These are phyloP conservation scores for Pichia sp. DNA, from an alignment of 1,139 yeast genomes.

Conservation along the genomic window DNA sequence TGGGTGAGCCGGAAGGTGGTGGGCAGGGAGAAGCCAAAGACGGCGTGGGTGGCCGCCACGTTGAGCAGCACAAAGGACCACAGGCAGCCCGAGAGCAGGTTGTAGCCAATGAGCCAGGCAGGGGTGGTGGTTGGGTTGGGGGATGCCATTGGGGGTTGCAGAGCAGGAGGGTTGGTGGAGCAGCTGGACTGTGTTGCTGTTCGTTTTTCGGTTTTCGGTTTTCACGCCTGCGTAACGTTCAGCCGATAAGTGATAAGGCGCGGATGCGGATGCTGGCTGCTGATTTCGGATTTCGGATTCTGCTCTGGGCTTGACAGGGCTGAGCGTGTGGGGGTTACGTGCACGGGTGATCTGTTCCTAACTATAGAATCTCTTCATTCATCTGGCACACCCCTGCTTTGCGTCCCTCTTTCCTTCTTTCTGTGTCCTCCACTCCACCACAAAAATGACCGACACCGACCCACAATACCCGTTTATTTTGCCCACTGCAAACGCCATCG, in stretches of 20 bases:
- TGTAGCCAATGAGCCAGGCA: slow-evolving; percentile 37
- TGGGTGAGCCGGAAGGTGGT: slow-evolving; percentile 55
- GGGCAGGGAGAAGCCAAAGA: slow-evolving; percentile 48
- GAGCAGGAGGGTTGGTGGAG: neutral
- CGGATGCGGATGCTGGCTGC: no score
- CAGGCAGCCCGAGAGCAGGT: slow-evolving; percentile 55
- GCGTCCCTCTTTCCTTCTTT: neutral
- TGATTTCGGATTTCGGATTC: no score
- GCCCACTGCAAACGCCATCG: slow-evolving; percentile 31
- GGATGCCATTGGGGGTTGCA: neutral
- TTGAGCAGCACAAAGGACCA: slow-evolving; percentile 59
- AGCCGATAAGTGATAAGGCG: no score
- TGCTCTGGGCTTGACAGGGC: no score
- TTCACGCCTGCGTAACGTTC: no score
- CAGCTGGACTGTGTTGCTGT: no score
- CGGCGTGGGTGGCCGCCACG: slow-evolving; percentile 34
- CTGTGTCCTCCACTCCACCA: no score
- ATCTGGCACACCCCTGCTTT: no score
- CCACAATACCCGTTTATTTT: neutral
- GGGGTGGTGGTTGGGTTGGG: neutral
- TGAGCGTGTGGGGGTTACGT: no score
- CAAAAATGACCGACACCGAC: neutral
- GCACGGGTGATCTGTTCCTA: no score
- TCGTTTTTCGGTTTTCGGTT: no score
- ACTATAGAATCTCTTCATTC: no score